Evolutionary conservation across 2,329 filamentous ascomycete species (phyloP).

Genomic region (Chalaropsis thielavioides): DNA sequence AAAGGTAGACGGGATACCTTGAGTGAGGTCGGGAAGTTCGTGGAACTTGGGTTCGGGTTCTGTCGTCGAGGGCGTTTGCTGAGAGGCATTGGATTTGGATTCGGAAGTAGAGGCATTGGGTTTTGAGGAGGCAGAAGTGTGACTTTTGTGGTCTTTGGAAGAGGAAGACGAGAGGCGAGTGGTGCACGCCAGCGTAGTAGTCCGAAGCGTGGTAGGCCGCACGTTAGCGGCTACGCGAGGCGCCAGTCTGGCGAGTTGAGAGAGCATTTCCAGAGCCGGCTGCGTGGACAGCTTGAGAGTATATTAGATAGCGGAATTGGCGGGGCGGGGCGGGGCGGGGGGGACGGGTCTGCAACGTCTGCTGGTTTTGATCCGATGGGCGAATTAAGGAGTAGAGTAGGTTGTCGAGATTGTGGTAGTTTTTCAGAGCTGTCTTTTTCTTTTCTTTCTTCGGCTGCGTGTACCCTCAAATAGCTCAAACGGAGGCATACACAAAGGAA

Average conservation of each 20-base stretch:
- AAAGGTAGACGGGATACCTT: constrained; percentile 84
- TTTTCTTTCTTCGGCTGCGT: background rate
- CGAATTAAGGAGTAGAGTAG: background rate
- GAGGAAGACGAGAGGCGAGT: background rate
- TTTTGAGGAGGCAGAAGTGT: background rate
- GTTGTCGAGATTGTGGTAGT: background rate
- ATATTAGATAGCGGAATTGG: background rate
- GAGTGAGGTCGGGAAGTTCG: constrained; percentile 78
- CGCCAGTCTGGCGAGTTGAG: constrained; percentile 3
- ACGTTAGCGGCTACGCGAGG: constrained; percentile 17
- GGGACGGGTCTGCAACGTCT: background rate
- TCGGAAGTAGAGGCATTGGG: background rate
- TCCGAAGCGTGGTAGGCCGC: constrained; percentile 18
- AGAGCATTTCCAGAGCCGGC: background rate
- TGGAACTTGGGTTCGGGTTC: constrained; percentile 32
- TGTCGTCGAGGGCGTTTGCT: constrained; percentile 2
- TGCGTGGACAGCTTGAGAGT: background rate
- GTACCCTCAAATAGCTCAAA: background rate
- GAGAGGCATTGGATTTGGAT: constrained; percentile 2
- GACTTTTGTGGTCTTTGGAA: background rate
- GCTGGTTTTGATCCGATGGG: background rate
- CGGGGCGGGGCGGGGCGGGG: background rate
- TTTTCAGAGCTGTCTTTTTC: background rate
- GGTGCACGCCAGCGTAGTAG: constrained; percentile 11
- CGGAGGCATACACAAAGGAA: background rate